A percentile compares a stretch with the other conserved stretches of the same genome.
phyloP scores from a whole-genome alignment of 139 green algal genomes.

The Diplosphaera chodatii region DNA sequence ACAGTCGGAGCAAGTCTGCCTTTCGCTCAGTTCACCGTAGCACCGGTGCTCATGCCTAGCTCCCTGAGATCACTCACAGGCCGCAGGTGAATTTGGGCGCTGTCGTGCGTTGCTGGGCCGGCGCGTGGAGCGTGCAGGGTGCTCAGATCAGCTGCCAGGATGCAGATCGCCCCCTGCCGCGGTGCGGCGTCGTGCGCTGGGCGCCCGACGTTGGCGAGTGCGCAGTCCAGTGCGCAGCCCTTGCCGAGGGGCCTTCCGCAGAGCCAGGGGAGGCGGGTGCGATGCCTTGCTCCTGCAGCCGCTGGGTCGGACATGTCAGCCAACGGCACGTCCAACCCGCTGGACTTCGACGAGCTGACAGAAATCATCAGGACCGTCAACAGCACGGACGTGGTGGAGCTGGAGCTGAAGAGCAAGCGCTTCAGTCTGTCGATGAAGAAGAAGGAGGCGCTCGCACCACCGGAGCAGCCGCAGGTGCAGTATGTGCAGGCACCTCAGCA shows the following conservation, averaged over 20 bases:
- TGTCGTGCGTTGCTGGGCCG: no score
- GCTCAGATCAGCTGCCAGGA: no score
- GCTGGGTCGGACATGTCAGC: not conserved
- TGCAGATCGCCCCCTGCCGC: not conserved
- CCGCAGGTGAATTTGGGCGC: no score
- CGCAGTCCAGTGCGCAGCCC: not conserved
- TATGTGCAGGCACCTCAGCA: not conserved
- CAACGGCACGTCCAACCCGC: constrained; percentile 22
- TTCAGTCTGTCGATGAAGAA: constrained; percentile 87
- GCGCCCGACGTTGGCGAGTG: no score
- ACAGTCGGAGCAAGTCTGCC: no score
- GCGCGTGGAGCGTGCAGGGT: no score
- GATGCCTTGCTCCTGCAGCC: not conserved
- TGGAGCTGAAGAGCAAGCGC: constrained; percentile 87
- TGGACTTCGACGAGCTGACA: constrained; percentile 81
- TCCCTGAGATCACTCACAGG: no score
- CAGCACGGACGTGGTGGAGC: constrained; percentile 91
- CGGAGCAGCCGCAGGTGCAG: constrained; percentile 33
- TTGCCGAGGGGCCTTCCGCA: no score
- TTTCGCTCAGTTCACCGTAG: no score
- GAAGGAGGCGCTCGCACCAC: constrained; percentile 66
- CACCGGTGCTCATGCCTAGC: no score
- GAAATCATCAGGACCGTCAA: constrained; percentile 90
- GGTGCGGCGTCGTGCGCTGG: no score
- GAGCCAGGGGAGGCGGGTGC: not conserved